Conservation (phyloP, 108 stramenopile species). For the Cyclotella sp. region DNA sequence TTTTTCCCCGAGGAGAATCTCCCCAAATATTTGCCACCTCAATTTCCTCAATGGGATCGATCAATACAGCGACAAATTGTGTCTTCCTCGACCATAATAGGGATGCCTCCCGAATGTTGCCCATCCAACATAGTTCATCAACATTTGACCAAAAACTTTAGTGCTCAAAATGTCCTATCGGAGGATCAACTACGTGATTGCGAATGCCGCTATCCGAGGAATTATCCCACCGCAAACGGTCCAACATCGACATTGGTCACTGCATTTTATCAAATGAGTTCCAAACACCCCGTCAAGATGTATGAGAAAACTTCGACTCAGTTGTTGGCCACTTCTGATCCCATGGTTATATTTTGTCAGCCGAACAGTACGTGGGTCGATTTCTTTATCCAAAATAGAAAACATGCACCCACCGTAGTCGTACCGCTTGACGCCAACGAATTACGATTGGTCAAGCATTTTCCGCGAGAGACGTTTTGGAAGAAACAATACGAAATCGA, state of each 20-base stretch:
- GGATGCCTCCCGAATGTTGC: constrained; percentile 52
- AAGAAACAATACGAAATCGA: constrained; percentile 58
- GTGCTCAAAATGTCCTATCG: constrained; percentile 33
- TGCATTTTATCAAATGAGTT: constrained; percentile 57
- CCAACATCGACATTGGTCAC: constrained; percentile 46
- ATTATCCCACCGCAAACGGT: constrained; percentile 39
- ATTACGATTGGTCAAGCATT: constrained; percentile 31
- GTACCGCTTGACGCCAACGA: constrained; percentile 45
- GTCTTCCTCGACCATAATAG: constrained; percentile 17
- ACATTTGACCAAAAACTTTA: constrained; percentile 44
- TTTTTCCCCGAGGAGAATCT: neutral
- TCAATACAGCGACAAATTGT: constrained; percentile 39
- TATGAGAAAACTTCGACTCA: constrained; percentile 48
- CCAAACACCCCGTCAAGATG: constrained; percentile 49
- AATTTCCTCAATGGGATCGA: constrained; percentile 58
- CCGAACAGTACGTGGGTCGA: constrained; percentile 47
- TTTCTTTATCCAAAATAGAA: constrained; percentile 43
- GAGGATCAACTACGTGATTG: constrained; percentile 48
- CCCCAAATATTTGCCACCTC: constrained; percentile 51
- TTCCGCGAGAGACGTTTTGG: constrained; percentile 54
- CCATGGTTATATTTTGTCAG: constrained; percentile 59
- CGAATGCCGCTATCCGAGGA: constrained; percentile 48
- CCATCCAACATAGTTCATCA: constrained; percentile 35
- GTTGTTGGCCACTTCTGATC: constrained; percentile 45
- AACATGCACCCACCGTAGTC: constrained; percentile 52